Base-by-base conservation (phyloP, 2,329 filamentous ascomycete genomes). In the Colletotrichum scovillei region DNA sequence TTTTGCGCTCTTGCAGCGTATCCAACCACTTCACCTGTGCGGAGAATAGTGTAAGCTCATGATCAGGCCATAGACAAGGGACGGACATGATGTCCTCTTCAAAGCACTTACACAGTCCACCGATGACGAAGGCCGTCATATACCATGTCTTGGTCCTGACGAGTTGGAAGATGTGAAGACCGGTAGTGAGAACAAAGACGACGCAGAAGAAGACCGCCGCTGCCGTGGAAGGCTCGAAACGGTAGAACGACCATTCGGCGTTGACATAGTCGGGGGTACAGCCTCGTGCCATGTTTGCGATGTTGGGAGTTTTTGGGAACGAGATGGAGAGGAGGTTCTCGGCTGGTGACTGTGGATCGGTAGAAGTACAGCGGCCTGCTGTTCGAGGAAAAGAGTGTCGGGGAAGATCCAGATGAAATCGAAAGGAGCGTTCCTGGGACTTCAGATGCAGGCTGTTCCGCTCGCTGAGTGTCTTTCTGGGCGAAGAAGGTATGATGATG, bases 111-210 rank as follows among this genome's bases (percentile, higher is more conserved):
- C 74, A 75, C 12, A 73, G 28, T 12, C 69, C 73, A 19, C 69
- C 73, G 22, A 71, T 14, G 4, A 73, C 59, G 32, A 76, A 76
- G 7, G 73, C 73, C 9, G 63, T 69, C 62, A 73, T 56, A 42
- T 73, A 76, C 69, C 73, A 76, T 6, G 74, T 69, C n/a, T 63
- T 67, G 4, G 73, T 67, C 7, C 52, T 64, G 22, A 66, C 12
- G 26, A 75, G 58, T 19, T 75, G 72, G 26, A 59, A 59, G 11
- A 64, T 32, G 35, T 75, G 74, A n/a, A 74, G 62, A 1, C 42
- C 52, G 1, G 74, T 69, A 1, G 69, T 69, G 35, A 63, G 22
- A 19, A 63, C 12, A 55, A 69, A 75, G 22, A 52, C n/a, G 24
- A 73, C 19, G 26, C 59, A 57, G 42, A 74, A 74, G 62, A 75